Conservation (phyloP, 768 basidiomycete species). For the Boletales sp. region DNA sequence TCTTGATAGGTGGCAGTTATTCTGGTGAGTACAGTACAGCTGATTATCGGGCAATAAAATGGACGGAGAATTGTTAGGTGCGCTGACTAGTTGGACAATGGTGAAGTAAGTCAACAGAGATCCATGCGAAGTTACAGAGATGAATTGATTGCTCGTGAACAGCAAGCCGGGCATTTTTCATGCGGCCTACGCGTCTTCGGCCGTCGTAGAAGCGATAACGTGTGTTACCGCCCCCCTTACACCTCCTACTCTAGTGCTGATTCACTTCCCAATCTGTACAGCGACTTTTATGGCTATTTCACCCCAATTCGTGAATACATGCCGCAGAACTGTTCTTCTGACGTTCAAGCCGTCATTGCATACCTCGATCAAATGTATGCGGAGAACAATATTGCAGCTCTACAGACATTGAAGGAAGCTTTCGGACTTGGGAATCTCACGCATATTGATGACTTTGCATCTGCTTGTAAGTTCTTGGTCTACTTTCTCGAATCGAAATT, state of each 20-base stretch:
- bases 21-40: constrained; percentile 18
- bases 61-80: constrained; percentile 20
- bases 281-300: constrained; percentile 47
- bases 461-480: constrained; percentile 40
- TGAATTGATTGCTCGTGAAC: constrained; percentile 9
- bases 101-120: constrained; percentile 45
- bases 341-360: constrained; percentile 59
- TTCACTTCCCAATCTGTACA: constrained; percentile 1
- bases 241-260: background rate
- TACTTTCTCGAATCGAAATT: background rate
- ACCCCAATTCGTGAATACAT: constrained; percentile 67
- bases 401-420: constrained; percentile 49
- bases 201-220: constrained; percentile 46
- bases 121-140: background rate
- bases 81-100: constrained; percentile 62
- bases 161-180: constrained; percentile 39
- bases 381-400: constrained; percentile 41
- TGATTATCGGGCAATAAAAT: background rate
- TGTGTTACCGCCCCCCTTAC: constrained; percentile 6
- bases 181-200: constrained; percentile 46
- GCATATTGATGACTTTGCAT: constrained; percentile 66
- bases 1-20: constrained; percentile 42
- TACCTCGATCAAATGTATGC: constrained; percentile 58
- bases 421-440: constrained; percentile 57
- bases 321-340: constrained; percentile 71